Conservation (phyloP, 768 basidiomycete species). For the Mycena amicta region DNA sequence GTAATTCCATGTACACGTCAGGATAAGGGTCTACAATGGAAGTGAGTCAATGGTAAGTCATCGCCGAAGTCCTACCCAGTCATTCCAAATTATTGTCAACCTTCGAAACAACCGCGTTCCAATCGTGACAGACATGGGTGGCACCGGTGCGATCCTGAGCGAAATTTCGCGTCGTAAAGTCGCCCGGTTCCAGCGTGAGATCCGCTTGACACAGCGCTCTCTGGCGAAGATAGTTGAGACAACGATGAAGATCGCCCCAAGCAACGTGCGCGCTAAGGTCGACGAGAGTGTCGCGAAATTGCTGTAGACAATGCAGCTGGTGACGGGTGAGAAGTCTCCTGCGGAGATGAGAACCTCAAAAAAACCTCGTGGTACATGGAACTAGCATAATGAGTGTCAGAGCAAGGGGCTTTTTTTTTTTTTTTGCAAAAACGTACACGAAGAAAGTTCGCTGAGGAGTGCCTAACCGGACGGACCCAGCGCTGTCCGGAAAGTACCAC, state of each 20-base stretch:
- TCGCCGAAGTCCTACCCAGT: constrained; percentile 29
- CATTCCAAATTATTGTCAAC: constrained; percentile 39
- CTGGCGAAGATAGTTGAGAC: constrained; percentile 51
- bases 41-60: too few relatives aligned
- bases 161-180: constrained; percentile 39
- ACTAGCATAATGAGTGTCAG: constrained; percentile 1
- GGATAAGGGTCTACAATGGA: too few relatives aligned
- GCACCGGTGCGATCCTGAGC: constrained; percentile 36
- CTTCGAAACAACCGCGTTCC: constrained; percentile 36
- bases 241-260: constrained; percentile 41
- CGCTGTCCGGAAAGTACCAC: constrained; percentile 18
- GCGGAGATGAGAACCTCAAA: neutral
- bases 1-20: too few relatives aligned
- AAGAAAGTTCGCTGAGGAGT: constrained; percentile 17
- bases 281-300: constrained; percentile 19
- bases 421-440: constrained; percentile 3
- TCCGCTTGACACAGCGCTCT: constrained; percentile 49
- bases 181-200: constrained; percentile 49
- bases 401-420: neutral
- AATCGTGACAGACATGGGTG: constrained; percentile 46
- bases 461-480: constrained; percentile 4
- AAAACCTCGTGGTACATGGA: constrained; percentile 22
- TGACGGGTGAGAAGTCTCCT: too few relatives aligned
- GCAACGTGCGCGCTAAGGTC: constrained; percentile 6
- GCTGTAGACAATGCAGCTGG: constrained; percentile 16